These are phyloP conservation scores for Leishmania braziliensis DNA, from an alignment of 208 protist species.

Conservation along the genomic window DNA sequence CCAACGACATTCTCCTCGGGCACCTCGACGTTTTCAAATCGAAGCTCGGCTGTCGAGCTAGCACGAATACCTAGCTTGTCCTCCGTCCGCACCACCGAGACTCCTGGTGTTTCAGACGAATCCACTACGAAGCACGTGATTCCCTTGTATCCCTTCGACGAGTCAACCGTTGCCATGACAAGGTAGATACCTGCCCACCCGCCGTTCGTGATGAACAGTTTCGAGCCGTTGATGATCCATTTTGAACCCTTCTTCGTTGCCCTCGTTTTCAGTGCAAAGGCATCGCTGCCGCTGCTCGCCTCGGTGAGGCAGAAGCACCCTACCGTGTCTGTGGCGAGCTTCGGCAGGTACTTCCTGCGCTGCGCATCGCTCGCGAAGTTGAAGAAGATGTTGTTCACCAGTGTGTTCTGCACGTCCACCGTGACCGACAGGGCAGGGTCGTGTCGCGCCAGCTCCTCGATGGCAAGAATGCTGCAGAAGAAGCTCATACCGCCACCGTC, in stretches of 20 bases:
- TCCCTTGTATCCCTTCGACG: slow-evolving; percentile 84
- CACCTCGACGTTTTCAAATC: slow-evolving; percentile 91
- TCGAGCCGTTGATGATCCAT: slow-evolving; percentile 94
- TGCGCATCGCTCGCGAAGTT: slow-evolving; percentile 77
- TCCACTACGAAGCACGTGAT: slow-evolving; percentile 98
- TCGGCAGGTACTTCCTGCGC: slow-evolving; percentile 87
- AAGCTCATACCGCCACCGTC: slow-evolving; percentile 77
- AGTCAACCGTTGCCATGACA: slow-evolving; percentile 94
- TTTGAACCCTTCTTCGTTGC: slow-evolving; percentile 82
- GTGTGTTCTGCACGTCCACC: slow-evolving; percentile 93
- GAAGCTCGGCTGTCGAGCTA: slow-evolving; percentile 95
- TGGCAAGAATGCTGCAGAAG: slow-evolving; percentile 80
- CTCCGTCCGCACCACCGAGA: slow-evolving; percentile 94
- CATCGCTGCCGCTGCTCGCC: slow-evolving; percentile 85
- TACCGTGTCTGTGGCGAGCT: slow-evolving; percentile 80
- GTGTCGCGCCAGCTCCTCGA: slow-evolving; percentile 88
- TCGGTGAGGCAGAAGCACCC: slow-evolving; percentile 94
- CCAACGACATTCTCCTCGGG: slow-evolving; percentile 76
- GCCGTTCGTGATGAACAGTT: slow-evolving; percentile 95
- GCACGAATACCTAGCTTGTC: slow-evolving; percentile 96
- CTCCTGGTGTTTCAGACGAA: slow-evolving; percentile 68
- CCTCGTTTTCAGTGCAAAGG: slow-evolving; percentile 90
- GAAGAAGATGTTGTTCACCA: slow-evolving; percentile 91
- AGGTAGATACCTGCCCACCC: slow-evolving; percentile 92
- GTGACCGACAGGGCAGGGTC: slow-evolving; percentile 88